Base-by-base conservation (phyloP, 2,329 filamentous ascomycete genomes). In the Dendrostoma leiphaemia region DNA sequence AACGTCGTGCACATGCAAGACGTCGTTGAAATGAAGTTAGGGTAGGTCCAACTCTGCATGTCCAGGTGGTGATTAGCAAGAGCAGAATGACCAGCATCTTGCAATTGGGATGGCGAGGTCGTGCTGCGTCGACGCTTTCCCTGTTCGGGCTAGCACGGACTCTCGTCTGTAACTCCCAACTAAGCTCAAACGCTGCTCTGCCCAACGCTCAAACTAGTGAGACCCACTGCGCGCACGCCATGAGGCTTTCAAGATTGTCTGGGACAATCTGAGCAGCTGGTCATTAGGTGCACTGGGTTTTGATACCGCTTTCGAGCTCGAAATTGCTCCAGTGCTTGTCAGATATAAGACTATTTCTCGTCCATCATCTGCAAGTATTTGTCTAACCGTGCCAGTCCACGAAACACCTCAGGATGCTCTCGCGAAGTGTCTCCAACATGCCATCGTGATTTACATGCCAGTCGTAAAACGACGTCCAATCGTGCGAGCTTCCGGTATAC, bases 1-100 rank as follows among this genome's bases (percentile, higher is more conserved):
- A n/a, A n/a, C n/a, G n/a, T n/a, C n/a, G n/a, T n/a, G n/a, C n/a
- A n/a, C n/a, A n/a, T n/a, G n/a, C n/a, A n/a, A n/a, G n/a, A n/a
- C n/a, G n/a, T 10, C 15, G 38, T 26, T 21, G 38, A 41, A 26
- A 41, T 26, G 23, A 41, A n/a, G n/a, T n/a, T n/a, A n/a, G n/a
- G 38, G 38, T 26, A 41, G 23, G 38, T 26, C 38, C 6, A 35
- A 26, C 35, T 31, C n/a, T n/a, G n/a, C n/a, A n/a, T 15, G 13
- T 7, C 34, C 34, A 49, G 32, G 46, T 48, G 38, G n/a, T 51
- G 54, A 46, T 46, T 46, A 37, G 54, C 51, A 54, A 37, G 38
- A 29, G 9, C 9, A 28, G n/a, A 8, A 21, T 19, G 23, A n/a
- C 26, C 44, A 53, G 44, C 34, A 44, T 32, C 19, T 40, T 17